Evolutionary conservation across 208 protist species (phyloP), one percentile per base, ranked within the genome.

Genomic region (Angomonas ambiguus): DNA sequence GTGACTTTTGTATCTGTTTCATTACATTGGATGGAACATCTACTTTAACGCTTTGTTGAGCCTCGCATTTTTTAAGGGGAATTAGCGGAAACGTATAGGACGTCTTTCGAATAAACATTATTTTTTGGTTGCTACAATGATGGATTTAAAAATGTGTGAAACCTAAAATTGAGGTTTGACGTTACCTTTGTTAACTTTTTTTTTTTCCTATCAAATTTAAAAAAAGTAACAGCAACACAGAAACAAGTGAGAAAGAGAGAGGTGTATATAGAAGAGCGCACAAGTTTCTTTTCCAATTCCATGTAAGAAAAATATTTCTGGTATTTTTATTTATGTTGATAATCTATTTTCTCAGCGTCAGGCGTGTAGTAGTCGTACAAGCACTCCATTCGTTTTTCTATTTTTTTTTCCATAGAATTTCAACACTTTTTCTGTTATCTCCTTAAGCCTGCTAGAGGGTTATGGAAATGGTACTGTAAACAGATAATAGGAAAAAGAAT

Each of bases 1-100:
- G 62, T 53, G 77, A 72, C 16, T 59, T 62, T n/a, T 67, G 42
- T n/a, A 92, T 32, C 49, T 61, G 63, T 25, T 71, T 85, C 27
- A 74, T 79, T 2, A 82, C 80, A 1, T 38, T 25, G 0, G 67
- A 62, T 13, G 82, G 56, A 1, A 85, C 55, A 18, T 73, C 35
- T 1, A 79, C 69, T 2, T 74, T 20, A 87, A 79, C 1, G 62
- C 53, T 57, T 85, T 79, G 1, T 32, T 56, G 38, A 67, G 57
- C 20, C 42, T 30, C 35, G 69, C 72, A 59, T 68, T 10, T 71
- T 72, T 49, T 77, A 74, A 24, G 79, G 30, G 0, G 76, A 68
- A 24, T 82, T 16, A 24, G 62, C 75, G n/a, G 74, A 65, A 65
- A 86, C 76, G 4, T 55, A 56, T 31, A 69, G 72, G 5, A 31